Evolutionary conservation across 2,329 filamentous ascomycete species (phyloP).

Genomic region (Cercospora sp.): DNA sequence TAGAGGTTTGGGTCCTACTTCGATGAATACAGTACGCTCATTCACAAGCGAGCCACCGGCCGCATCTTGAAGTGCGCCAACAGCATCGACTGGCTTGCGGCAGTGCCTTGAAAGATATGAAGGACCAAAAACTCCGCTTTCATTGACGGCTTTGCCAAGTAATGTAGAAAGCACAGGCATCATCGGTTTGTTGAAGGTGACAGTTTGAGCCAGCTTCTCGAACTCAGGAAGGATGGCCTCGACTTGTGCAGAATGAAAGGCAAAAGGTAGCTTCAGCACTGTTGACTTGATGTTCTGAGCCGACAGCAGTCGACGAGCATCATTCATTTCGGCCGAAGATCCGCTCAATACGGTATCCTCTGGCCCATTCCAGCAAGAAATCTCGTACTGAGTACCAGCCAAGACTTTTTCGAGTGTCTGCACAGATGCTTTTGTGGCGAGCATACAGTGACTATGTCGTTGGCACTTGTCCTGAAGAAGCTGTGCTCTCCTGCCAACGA

Average conservation of each 20-base stretch:
- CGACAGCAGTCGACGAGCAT: conserved; percentile 15
- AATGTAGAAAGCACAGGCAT: conserved; percentile 39
- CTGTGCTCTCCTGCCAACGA: conserved; percentile 41
- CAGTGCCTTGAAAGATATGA: conserved; percentile 29
- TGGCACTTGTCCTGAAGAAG: conserved; percentile 34
- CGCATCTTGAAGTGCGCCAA: conserved; percentile 26
- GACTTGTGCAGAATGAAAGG: conserved; percentile 40
- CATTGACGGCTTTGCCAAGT: conserved; percentile 31
- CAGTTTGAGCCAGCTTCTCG: conserved; percentile 23
- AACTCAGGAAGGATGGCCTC: conserved; percentile 35
- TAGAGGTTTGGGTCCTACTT: conserved; percentile 53
- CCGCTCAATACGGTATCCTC: conserved; percentile 32
- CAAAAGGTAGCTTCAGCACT: conserved; percentile 32
- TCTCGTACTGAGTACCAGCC: background rate
- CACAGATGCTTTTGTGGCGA: conserved; percentile 23
- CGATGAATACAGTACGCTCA: conserved; percentile 44
- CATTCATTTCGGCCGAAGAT: conserved; percentile 19
- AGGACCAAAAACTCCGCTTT: conserved; percentile 24
- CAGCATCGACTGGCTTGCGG: conserved; percentile 47
- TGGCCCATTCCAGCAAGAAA: conserved; percentile 34
- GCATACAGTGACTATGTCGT: conserved; percentile 32
- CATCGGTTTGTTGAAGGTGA: conserved; percentile 22
- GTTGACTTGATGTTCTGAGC: conserved; percentile 12
- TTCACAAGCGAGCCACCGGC: conserved; percentile 41
- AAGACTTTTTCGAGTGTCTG: background rate